phyloP scores from a whole-genome alignment of 1,284 basidiomycete species.

The Apiotrichum sp. region DNA sequence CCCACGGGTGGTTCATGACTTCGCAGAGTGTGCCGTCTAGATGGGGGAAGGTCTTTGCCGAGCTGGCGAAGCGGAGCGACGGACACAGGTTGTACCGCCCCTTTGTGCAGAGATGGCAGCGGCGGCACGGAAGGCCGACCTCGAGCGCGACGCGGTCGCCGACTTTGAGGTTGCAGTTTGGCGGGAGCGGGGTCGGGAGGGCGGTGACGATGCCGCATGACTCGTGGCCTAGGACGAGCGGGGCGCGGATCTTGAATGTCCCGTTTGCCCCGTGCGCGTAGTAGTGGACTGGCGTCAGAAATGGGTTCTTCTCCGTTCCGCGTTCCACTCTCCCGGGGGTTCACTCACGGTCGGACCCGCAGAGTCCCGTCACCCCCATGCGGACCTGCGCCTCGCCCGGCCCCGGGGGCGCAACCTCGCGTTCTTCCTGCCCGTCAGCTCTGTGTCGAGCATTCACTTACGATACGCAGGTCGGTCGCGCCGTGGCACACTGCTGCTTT shows the following conservation, averaged over 20 bases:
- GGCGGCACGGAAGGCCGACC: constrained; percentile 79
- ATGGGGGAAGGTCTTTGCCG: constrained; percentile 88
- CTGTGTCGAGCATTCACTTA: constrained; percentile 24
- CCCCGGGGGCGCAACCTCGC: constrained; percentile 36
- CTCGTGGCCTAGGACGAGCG: constrained; percentile 91
- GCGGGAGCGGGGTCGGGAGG: constrained; percentile 27
- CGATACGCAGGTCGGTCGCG: constrained; percentile 49
- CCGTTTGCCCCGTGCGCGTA: constrained; percentile 83
- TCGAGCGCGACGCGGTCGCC: constrained; percentile 93
- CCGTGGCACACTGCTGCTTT: constrained; percentile 48
- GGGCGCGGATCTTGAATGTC: constrained; percentile 69
- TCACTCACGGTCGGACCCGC: constrained; percentile 77
- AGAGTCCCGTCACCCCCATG: constrained; percentile 77
- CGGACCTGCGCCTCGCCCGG: constrained; percentile 44
- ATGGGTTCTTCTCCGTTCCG: no score
- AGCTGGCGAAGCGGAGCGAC: constrained; percentile 73
- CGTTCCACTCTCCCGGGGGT: background rate
- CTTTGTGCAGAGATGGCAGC: constrained; percentile 50
- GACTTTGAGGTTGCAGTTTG: constrained; percentile 52
- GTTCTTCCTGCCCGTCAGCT: constrained; percentile 40
- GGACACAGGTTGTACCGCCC: constrained; percentile 95
- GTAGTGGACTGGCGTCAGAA: constrained; percentile 59
- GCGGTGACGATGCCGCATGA: constrained; percentile 61
- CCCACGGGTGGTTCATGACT: constrained; percentile 78
- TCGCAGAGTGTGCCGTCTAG: constrained; percentile 85